phyloP scores from a whole-genome alignment of 768 basidiomycete species.

The Amanita subjunquillea region DNA sequence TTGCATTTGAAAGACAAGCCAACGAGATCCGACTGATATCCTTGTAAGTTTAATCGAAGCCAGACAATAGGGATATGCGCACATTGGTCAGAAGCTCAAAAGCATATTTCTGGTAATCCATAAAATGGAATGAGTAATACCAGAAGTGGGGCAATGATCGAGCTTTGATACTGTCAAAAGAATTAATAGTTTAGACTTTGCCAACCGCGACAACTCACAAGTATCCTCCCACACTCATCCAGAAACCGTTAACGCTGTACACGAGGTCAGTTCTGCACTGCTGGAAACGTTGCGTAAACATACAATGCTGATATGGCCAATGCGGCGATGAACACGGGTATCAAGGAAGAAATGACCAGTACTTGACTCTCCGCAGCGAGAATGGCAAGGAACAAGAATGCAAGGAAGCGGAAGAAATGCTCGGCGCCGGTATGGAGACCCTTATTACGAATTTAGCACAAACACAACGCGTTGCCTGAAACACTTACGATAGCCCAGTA shows the following conservation, averaged over 20 bases:
- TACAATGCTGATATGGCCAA: constrained; percentile 40
- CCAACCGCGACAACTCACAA: constrained; percentile 19
- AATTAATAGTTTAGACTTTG: not conserved
- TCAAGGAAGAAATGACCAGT: constrained; percentile 33
- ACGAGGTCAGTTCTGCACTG: not conserved
- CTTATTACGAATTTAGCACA: constrained; percentile 11
- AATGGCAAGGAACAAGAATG: constrained; percentile 42
- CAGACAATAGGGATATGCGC: constrained; percentile 26
- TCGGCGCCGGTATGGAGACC: constrained; percentile 38
- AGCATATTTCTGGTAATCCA: constrained; percentile 41
- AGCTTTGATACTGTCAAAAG: constrained; percentile 35
- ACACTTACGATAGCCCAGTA: constrained; percentile 39
- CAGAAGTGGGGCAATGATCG: constrained; percentile 46
- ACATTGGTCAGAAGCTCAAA: constrained; percentile 29
- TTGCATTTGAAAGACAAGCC: not conserved
- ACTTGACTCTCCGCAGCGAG: constrained; percentile 44
- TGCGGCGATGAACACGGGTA: constrained; percentile 53
- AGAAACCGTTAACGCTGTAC: constrained; percentile 36
- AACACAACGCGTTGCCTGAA: not conserved
- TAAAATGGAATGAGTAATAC: constrained; percentile 46
- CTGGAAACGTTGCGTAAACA: constrained; percentile 9
- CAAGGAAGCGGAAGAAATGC: constrained; percentile 45
- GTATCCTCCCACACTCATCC: constrained; percentile 47
- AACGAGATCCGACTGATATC: not conserved
- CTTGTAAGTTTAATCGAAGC: not conserved